Percentiles rank a stretch among this genome's conserved stretches.
phyloP scores from a whole-genome alignment of 2,329 filamentous ascomycete genomes.

The Stachybotrys echinatus region DNA sequence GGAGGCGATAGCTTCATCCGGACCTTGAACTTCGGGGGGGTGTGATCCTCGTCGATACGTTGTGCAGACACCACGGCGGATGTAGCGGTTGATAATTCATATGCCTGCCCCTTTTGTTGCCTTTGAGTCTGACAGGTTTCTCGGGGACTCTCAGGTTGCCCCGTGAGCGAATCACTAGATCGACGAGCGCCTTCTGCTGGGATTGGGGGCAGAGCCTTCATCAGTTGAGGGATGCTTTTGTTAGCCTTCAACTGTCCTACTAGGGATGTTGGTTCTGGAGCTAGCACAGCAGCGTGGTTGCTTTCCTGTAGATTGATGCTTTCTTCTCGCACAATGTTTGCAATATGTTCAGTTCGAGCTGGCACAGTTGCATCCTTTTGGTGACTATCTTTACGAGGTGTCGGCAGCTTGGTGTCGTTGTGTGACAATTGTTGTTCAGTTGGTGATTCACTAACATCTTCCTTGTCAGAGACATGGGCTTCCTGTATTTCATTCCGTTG shows the following conservation, averaged over 20 bases:
- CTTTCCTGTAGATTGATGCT: background rate
- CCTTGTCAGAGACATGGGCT: too few species aligned
- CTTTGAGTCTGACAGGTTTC: too few species aligned
- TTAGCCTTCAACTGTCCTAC: constrained; percentile 37
- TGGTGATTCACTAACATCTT: background rate
- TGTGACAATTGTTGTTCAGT: background rate
- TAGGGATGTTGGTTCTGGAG: constrained; percentile 35
- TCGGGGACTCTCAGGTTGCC: too few species aligned
- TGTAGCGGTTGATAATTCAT: background rate
- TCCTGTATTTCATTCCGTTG: too few species aligned
- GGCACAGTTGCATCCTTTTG: background rate
- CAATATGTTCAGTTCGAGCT: background rate
- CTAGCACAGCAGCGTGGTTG: background rate
- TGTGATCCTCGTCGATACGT: background rate
- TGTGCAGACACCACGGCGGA: too few species aligned
- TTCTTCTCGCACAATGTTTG: background rate
- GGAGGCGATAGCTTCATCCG: background rate
- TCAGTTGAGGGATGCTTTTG: constrained; percentile 44
- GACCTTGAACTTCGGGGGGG: background rate
- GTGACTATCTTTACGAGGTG: background rate
- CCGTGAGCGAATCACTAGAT: background rate
- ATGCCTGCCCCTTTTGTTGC: too few species aligned
- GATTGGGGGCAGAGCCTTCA: constrained; percentile 46
- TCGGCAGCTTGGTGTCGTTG: background rate
- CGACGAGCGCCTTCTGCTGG: constrained; percentile 22